A percentile compares a stretch with the other conserved stretches of the same genome.
phyloP scores from a whole-genome alignment of 1,284 basidiomycete species.

The Coniophora puteana region DNA sequence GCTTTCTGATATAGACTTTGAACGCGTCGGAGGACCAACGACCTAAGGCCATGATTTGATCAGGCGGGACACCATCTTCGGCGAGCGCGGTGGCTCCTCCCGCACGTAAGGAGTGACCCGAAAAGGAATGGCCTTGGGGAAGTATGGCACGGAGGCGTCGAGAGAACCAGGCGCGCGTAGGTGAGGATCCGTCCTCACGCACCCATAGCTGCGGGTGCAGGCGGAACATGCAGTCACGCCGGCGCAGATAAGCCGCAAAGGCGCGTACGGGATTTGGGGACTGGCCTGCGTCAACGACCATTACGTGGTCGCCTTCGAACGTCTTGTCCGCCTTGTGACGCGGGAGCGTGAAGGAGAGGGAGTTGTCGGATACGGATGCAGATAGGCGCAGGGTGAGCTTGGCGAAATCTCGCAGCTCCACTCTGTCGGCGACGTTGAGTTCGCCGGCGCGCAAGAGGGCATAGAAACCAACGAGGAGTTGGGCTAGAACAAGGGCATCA shows the following conservation, averaged over 20 bases:
- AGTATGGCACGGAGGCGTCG: constrained; percentile 2
- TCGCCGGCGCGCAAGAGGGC: background rate
- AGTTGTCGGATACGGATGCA: background rate
- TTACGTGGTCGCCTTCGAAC: background rate
- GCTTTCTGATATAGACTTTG: background rate
- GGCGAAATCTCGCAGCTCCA: too few species aligned
- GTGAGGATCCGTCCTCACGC: constrained; percentile 10
- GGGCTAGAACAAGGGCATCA: background rate
- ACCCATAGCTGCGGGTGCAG: constrained; percentile 12
- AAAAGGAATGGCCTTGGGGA: background rate
- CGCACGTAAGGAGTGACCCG: background rate
- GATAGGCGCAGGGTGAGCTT: constrained; percentile 9
- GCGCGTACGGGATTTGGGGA: background rate
- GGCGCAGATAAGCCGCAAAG: constrained; percentile 7
- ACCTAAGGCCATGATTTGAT: constrained; percentile 1
- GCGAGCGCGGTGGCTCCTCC: constrained; percentile 1
- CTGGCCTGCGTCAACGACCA: background rate
- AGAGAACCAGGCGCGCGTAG: constrained; percentile 19
- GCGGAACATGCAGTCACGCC: constrained; percentile 10
- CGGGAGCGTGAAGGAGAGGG: background rate
- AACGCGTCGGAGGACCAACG: constrained; percentile 1
- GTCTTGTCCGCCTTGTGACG: background rate
- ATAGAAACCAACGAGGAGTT: constrained; percentile 2
- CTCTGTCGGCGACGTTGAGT: constrained; percentile 3
- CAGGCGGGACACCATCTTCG: background rate